Base-by-base conservation (phyloP, 2,329 filamentous ascomycete species). In the Cercospora berteroae region DNA sequence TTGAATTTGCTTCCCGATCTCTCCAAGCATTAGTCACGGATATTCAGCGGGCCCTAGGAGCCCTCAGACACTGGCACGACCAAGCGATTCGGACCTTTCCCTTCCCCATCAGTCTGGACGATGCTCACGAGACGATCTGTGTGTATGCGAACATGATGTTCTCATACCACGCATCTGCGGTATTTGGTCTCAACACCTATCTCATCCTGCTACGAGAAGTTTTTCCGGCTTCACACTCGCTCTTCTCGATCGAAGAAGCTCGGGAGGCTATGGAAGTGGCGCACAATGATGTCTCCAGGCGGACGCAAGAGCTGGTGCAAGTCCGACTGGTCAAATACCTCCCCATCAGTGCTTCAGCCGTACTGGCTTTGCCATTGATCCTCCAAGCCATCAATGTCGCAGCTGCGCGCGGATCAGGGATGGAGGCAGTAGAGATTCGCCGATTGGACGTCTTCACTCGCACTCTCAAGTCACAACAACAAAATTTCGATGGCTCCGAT, bases 81-180 rank as follows among this genome's bases (percentile, higher is more conserved):
- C 66, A 70, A 39, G 66, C 69, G 10, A 69, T 71, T 13, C 65
- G 67, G n/a, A 55, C 58, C 2, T 72, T 70, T 29, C 70, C 70
- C 1, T 71, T 72, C 23, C 70, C 70, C 1, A 66, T 72, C 56
- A 69, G 69, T 36, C 44, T 70, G 18, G 70, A 72, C 56, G 70
- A 72, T 25, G 65, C 69, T 1, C 69, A 66, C 42, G 69, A 70
- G 42, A 69, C 70, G 2, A 69, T 72, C 23, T 70, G 67, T 42
- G 66, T 72, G 6, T 72, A 70, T 27, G 70, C 67, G 10, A 70
- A 72, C 59, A 70, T 72, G 70, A 72, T 72, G 69, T 72, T 72
- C 63, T 71, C 67, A 10, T 71, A 72, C 33, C 68, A 72, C 55
- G 69, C 67, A 13, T 66, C 69, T 10, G 69, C 69, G 12, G 63